phyloP scores from a whole-genome alignment of 345 rosid species.

The Salix purpurea region DNA sequence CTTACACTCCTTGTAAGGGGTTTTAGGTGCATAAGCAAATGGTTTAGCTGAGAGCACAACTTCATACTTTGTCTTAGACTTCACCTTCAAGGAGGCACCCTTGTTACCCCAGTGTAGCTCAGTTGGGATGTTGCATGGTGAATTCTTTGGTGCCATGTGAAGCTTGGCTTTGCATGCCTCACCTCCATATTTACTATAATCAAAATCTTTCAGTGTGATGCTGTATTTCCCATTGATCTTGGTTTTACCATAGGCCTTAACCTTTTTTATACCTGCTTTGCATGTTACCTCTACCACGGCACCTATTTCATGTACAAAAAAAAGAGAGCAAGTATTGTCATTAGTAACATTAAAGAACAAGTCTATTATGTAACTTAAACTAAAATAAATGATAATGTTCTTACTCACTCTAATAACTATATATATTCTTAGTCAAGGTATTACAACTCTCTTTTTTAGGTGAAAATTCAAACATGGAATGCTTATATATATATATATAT shows the following conservation, averaged over 20 bases:
- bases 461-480: background rate
- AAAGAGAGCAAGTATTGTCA: background rate
- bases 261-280: slow-evolving; percentile 8
- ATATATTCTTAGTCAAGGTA: background rate
- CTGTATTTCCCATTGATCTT: slow-evolving; percentile 29
- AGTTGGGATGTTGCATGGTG: slow-evolving; percentile 30
- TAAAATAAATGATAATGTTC: no score
- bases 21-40: slow-evolving; percentile 34
- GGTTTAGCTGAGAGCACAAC: slow-evolving; percentile 23
- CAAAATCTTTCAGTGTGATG: slow-evolving; percentile 17
- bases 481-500: no score
- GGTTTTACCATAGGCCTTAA: slow-evolving; percentile 33
- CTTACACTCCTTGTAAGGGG: slow-evolving; percentile 20
- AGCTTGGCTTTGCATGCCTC: slow-evolving; percentile 36
- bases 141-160: slow-evolving; percentile 19
- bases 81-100: slow-evolving; percentile 19
- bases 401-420: no score
- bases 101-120: slow-evolving; percentile 12
- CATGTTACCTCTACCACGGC: slow-evolving; percentile 32
- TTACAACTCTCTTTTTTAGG: no score
- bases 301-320: slow-evolving; percentile 3
- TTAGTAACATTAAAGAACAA: background rate
- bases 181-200: slow-evolving; percentile 23
- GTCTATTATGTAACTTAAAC: background rate
- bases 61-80: slow-evolving; percentile 19